Percentiles rank a stretch among this genome's conserved stretches.
Evolutionary conservation across 148 eudicot species (phyloP).

Genomic region (Chenopodium suecicum): DNA sequence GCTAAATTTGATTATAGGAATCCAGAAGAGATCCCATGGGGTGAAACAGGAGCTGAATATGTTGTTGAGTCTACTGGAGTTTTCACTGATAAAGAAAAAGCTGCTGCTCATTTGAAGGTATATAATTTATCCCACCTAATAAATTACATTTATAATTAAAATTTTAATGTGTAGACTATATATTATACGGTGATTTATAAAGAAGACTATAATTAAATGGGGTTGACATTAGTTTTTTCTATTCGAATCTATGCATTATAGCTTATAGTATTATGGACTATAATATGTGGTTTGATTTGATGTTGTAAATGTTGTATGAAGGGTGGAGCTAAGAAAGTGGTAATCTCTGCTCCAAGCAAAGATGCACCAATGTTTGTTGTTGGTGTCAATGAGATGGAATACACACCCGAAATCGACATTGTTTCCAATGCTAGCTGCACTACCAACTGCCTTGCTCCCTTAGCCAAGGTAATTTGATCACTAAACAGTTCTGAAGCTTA

Average conservation of each 20-base stretch:
- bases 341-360: slow-evolving; percentile 69
- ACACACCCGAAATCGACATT: slow-evolving; percentile 52
- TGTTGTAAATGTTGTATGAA: slow-evolving; percentile 21
- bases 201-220: background rate
- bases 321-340: slow-evolving; percentile 80
- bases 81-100: slow-evolving; percentile 74
- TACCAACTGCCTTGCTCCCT: slow-evolving; percentile 79
- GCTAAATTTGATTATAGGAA: slow-evolving; percentile 36
- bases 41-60: slow-evolving; percentile 59
- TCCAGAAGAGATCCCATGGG: slow-evolving; percentile 83
- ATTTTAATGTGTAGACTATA: background rate
- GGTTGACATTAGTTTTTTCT: background rate
- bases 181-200: background rate
- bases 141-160: background rate
- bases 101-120: slow-evolving; percentile 85
- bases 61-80: slow-evolving; percentile 79
- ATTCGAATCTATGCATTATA: background rate
- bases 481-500: background rate
- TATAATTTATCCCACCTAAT: background rate
- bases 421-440: slow-evolving; percentile 84
- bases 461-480: slow-evolving; percentile 55
- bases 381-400: slow-evolving; percentile 76
- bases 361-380: slow-evolving; percentile 81
- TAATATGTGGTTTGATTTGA: background rate
- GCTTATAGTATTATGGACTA: too few relatives aligned